Conservation (phyloP, 345 rosid genomes). For the Arabidopsis suecica region DNA sequence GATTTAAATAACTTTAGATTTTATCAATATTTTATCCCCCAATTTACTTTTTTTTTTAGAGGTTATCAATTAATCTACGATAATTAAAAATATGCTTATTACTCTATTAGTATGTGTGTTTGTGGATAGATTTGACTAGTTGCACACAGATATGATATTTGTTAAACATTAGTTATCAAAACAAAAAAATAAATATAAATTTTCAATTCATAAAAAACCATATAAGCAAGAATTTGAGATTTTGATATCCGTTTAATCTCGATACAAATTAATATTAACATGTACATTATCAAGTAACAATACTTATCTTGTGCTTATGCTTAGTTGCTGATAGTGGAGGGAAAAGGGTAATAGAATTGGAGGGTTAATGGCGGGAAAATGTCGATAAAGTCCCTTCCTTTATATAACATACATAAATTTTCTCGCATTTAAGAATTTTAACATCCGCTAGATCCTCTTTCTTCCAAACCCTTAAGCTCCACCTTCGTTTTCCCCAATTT, state of each 20-base stretch:
- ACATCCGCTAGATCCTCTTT: conserved; percentile 29
- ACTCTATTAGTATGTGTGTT: background rate
- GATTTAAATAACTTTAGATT: no score
- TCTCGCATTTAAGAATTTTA: background rate
- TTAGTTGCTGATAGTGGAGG: background rate
- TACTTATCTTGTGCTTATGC: background rate
- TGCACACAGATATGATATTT: background rate
- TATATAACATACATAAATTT: background rate
- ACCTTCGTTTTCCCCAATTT: background rate
- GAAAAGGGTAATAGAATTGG: conserved; percentile 12
- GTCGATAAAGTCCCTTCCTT: conserved; percentile 51
- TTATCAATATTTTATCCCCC: no score
- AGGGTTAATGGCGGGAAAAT: conserved; percentile 60
- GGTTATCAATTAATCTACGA: background rate
- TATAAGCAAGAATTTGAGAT: no score
- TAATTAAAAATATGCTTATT: background rate
- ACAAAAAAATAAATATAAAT: no score
- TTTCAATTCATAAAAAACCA: no score
- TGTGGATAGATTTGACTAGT: background rate
- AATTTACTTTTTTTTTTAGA: background rate
- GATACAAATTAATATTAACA: background rate
- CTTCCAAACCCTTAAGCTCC: background rate
- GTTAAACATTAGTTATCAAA: no score
- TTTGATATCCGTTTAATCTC: background rate
- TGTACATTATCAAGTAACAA: background rate